A percentile compares a stretch with the other conserved stretches of the same genome.
These are phyloP conservation scores for Diaporthe velutina DNA, from an alignment of 2,329 filamentous ascomycete genomes.

Conservation along the genomic window DNA sequence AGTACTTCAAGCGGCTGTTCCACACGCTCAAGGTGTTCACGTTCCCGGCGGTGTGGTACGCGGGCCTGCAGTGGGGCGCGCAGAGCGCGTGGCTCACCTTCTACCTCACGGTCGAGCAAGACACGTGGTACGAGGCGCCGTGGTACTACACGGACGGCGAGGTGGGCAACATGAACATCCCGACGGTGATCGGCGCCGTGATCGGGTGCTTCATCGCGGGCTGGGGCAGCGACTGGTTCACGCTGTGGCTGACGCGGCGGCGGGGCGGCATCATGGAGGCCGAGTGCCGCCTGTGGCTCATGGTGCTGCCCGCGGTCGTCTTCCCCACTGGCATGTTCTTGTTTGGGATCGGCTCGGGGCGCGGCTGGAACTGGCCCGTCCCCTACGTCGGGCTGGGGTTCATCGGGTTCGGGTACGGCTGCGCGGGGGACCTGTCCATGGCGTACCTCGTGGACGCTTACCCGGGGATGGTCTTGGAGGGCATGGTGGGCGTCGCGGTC, in stretches of 20 bases:
- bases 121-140: slow-evolving; percentile 52
- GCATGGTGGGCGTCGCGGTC: slow-evolving; percentile 63
- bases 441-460: slow-evolving; percentile 64
- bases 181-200: slow-evolving; percentile 47
- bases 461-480: slow-evolving; percentile 60
- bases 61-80: slow-evolving; percentile 51
- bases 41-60: slow-evolving; percentile 58
- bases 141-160: slow-evolving; percentile 49
- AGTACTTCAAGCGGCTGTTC: slow-evolving; percentile 65
- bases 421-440: slow-evolving; percentile 58
- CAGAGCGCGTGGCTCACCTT: slow-evolving; percentile 73
- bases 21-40: slow-evolving; percentile 60
- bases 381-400: slow-evolving; percentile 61
- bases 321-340: slow-evolving; percentile 59
- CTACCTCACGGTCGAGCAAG: slow-evolving; percentile 65
- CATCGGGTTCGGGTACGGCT: slow-evolving; percentile 57
- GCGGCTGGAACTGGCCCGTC: slow-evolving; percentile 57
- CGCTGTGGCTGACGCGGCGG: slow-evolving; percentile 47
- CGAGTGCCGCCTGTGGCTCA: slow-evolving; percentile 49
- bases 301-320: slow-evolving; percentile 52
- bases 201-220: slow-evolving; percentile 46
- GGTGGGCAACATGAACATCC: slow-evolving; percentile 47
- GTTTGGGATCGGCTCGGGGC: slow-evolving; percentile 64
- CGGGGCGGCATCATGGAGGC: slow-evolving; percentile 49
- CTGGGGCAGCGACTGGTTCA: slow-evolving; percentile 49